A percentile compares a stretch with the other conserved stretches of the same genome.
Evolutionary conservation across 169 alveolate genomes (phyloP).

Genomic region (Plasmodium knowlesi): DNA sequence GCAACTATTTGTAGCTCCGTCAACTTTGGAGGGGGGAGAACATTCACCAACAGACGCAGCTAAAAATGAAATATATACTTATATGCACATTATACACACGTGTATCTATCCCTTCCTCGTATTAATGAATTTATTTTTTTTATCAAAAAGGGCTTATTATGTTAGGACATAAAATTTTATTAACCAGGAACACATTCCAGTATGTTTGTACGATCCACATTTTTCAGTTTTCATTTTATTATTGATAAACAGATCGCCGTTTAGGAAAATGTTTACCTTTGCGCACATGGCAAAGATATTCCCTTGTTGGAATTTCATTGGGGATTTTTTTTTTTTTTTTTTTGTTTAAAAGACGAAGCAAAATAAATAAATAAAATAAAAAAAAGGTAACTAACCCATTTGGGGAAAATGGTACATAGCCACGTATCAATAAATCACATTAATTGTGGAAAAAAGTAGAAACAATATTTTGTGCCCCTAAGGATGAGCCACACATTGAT

Average conservation of each 20-base stretch:
- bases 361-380: too few relatives aligned
- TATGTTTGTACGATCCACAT: background rate
- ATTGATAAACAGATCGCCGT: background rate
- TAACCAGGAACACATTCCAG: background rate
- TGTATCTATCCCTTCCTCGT: background rate
- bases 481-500: background rate
- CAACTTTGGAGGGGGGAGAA: background rate
- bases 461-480: background rate
- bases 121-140: background rate
- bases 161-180: background rate
- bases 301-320: background rate
- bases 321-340: background rate
- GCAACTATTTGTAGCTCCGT: background rate
- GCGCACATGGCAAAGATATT: background rate
- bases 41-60: background rate
- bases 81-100: background rate
- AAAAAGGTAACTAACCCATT: background rate
- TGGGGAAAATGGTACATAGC: background rate
- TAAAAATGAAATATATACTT: background rate
- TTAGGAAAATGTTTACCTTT: background rate
- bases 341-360: background rate
- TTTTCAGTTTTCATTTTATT: background rate
- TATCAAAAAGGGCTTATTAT: background rate
- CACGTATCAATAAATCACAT: background rate
- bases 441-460: background rate